phyloP scores from a whole-genome alignment of 768 basidiomycete genomes.

The Gymnopilus dilepis region DNA sequence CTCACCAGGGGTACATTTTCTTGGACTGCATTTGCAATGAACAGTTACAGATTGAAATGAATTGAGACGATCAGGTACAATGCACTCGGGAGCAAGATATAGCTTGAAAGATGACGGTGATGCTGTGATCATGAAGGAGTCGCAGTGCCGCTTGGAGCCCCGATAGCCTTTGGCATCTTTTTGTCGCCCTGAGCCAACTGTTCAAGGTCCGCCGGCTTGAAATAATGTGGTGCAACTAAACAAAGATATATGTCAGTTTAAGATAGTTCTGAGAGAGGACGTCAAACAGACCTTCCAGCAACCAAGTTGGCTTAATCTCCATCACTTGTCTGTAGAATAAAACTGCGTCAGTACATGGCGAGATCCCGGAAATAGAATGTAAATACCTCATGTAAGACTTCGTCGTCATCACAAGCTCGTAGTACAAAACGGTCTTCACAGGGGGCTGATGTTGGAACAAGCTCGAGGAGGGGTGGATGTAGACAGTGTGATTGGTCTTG shows the following conservation, averaged over 20 bases:
- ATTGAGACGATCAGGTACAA: not conserved
- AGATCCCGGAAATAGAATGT: not conserved
- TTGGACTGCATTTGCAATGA: not conserved
- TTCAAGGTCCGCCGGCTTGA: constrained; percentile 85
- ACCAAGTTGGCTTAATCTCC: constrained; percentile 97
- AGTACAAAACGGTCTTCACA: constrained; percentile 87
- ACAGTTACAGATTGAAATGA: not conserved
- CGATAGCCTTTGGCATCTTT: constrained; percentile 91
- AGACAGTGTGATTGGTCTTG: constrained; percentile 95
- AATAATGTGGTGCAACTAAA: constrained; percentile 94
- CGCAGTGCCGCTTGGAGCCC: constrained; percentile 42
- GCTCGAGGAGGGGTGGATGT: constrained; percentile 95
- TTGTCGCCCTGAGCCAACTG: constrained; percentile 81
- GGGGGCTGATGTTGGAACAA: constrained; percentile 97
- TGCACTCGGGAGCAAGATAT: not conserved
- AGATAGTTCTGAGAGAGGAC: not conserved
- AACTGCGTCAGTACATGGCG: constrained; percentile 1
- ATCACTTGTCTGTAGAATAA: constrained; percentile 75
- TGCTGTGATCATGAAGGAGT: constrained; percentile 22
- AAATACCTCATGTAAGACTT: constrained; percentile 92
- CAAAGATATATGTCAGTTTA: constrained; percentile 5
- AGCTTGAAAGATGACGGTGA: not conserved
- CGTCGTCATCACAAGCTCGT: constrained; percentile 96
- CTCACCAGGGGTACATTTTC: not conserved
- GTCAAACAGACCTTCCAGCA: constrained; percentile 75